Percentiles rank a stretch among this genome's conserved stretches.
Evolutionary conservation across 1,284 basidiomycete species (phyloP).

Genomic region (Trametes pubescens): DNA sequence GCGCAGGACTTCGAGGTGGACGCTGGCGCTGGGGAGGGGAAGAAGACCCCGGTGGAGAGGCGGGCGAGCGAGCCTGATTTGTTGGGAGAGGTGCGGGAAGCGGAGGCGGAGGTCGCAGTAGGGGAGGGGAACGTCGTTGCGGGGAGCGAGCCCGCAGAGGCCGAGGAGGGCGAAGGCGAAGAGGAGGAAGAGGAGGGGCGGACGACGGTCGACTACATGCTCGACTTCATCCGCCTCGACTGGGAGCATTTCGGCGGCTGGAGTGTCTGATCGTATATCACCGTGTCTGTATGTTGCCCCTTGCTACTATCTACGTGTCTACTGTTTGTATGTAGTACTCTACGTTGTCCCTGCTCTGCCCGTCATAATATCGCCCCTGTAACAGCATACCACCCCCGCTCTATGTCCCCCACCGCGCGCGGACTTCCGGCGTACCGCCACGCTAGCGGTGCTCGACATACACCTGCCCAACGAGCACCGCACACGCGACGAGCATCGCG

Average conservation of each 20-base stretch:
- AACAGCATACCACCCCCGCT: too few species aligned
- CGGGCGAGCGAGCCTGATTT: slow-evolving; percentile 38
- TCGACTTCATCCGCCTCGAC: slow-evolving; percentile 77
- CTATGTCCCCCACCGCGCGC: too few species aligned
- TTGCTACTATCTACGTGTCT: not conserved
- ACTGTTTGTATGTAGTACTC: not conserved
- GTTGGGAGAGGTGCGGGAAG: slow-evolving; percentile 35
- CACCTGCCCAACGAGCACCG: slow-evolving; percentile 39
- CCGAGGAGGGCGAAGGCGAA: slow-evolving; percentile 43
- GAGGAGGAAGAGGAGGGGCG: slow-evolving; percentile 68
- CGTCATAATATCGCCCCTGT: not conserved
- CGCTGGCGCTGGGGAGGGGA: slow-evolving; percentile 25
- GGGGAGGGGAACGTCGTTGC: not conserved
- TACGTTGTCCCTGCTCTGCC: too few species aligned
- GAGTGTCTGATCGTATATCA: slow-evolving; percentile 53
- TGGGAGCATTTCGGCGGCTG: slow-evolving; percentile 83
- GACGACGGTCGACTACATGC: slow-evolving; percentile 88
- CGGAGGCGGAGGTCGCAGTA: slow-evolving; percentile 32
- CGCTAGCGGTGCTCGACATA: slow-evolving; percentile 23
- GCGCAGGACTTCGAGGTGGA: slow-evolving; percentile 76
- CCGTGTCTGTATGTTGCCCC: not conserved
- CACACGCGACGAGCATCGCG: slow-evolving; percentile 40
- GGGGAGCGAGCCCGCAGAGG: slow-evolving; percentile 6
- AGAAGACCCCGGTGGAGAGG: slow-evolving; percentile 44
- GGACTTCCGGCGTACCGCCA: too few species aligned